A percentile compares a stretch with the other conserved stretches of the same genome.
These are phyloP conservation scores for Fusarium liriodendri DNA, from an alignment of 2,329 filamentous ascomycete species.

Conservation along the genomic window DNA sequence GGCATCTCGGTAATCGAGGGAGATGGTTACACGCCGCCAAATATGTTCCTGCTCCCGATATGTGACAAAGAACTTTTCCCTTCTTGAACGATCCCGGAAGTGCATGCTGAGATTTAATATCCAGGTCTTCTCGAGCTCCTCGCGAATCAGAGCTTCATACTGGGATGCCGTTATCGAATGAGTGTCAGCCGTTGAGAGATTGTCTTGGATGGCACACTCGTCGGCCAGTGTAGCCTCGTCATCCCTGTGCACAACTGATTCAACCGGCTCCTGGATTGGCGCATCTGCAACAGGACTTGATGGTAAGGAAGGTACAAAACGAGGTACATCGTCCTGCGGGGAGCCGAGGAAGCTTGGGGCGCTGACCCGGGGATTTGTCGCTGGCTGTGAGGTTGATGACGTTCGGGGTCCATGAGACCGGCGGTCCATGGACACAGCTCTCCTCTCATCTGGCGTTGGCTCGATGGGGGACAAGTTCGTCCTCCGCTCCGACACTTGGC, in stretches of 20 bases:
- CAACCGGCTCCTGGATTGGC: conserved; percentile 6
- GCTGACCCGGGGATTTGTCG: conserved; percentile 56
- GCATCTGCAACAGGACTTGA: conserved; percentile 25
- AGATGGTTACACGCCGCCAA: conserved; percentile 92
- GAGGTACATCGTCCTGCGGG: conserved; percentile 32
- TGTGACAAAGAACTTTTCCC: conserved; percentile 98
- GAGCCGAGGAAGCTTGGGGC: conserved; percentile 58
- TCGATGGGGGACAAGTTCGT: conserved; percentile 76
- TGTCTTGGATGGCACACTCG: conserved; percentile 43
- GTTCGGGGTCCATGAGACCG: conserved; percentile 52
- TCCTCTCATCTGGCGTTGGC: conserved; percentile 73
- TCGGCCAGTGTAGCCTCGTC: conserved; percentile 37
- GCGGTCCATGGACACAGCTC: conserved; percentile 75
- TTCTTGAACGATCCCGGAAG: conserved; percentile 90
- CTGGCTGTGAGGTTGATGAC: conserved; percentile 35
- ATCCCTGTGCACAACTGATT: conserved; percentile 20
- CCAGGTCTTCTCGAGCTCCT: conserved; percentile 89
- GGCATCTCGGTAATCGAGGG: conserved; percentile 89
- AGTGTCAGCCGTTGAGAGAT: conserved; percentile 53
- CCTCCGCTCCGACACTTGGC: conserved; percentile 84
- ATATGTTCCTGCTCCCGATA: conserved; percentile 83
- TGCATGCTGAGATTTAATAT: conserved; percentile 99
- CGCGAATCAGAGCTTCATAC: conserved; percentile 74
- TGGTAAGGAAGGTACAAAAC: conserved; percentile 31
- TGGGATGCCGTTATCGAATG: conserved; percentile 63